Evolutionary conservation across 1,284 basidiomycete genomes (phyloP).

Genomic region (Ustilago bromivora): DNA sequence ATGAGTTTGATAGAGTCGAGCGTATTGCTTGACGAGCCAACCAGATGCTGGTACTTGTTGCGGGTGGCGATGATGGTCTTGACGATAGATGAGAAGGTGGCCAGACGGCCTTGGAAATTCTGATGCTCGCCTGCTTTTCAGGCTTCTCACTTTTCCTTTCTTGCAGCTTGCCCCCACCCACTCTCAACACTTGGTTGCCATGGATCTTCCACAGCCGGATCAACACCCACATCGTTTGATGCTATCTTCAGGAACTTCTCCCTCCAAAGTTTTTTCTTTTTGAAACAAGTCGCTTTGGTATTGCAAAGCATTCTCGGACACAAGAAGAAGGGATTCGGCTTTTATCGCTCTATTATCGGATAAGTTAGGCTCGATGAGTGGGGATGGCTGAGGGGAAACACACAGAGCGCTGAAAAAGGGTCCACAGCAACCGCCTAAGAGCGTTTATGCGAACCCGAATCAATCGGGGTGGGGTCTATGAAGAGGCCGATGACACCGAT

Average conservation of each 20-base stretch:
- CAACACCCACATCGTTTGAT: too few relatives aligned
- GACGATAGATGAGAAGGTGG: background rate
- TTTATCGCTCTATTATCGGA: slow-evolving; percentile 9
- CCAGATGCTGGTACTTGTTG: too few relatives aligned
- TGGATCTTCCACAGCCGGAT: too few relatives aligned
- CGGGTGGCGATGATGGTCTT: background rate
- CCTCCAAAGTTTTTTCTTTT: too few relatives aligned
- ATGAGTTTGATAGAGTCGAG: too few relatives aligned
- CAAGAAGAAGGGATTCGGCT: background rate
- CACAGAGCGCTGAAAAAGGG: background rate
- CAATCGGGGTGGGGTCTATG: background rate
- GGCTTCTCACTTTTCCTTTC: too few relatives aligned
- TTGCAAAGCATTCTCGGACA: background rate
- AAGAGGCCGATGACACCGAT: too few relatives aligned
- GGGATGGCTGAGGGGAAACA: background rate
- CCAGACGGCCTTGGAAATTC: background rate
- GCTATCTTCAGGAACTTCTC: too few relatives aligned
- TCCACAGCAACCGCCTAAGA: background rate
- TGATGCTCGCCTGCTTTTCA: slow-evolving; percentile 5
- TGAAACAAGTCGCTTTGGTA: background rate
- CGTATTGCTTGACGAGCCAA: too few relatives aligned
- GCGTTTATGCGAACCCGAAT: background rate
- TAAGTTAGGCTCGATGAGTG: background rate
- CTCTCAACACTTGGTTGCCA: too few relatives aligned
- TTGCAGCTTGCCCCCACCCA: background rate